Conservation (phyloP, 208 protist species). For the Trypanosoma avium region DNA sequence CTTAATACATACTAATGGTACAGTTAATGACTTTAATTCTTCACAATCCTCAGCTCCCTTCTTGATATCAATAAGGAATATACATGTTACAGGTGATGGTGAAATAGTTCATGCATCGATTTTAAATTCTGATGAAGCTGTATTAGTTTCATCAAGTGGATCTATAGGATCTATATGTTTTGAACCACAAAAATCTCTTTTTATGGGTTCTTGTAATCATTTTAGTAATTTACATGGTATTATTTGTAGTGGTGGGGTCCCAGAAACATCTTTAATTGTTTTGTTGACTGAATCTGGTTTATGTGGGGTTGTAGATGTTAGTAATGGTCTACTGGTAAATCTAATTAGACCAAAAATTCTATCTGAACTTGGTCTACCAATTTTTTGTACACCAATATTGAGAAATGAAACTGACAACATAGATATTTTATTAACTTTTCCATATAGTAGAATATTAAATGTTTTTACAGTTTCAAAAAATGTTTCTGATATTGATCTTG, state of each 20-base stretch:
- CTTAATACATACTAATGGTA: constrained; percentile 9
- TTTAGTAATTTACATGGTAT: constrained; percentile 14
- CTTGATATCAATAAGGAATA: constrained; percentile 14
- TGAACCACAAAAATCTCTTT: background rate
- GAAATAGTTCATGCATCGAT: constrained; percentile 23
- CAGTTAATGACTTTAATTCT: constrained; percentile 18
- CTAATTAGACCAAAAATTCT: background rate
- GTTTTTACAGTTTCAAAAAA: constrained; percentile 5
- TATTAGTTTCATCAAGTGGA: constrained; percentile 23
- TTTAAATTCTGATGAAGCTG: constrained; percentile 12
- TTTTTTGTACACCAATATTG: constrained; percentile 3
- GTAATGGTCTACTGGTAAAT: constrained; percentile 9
- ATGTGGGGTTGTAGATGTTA: constrained; percentile 24
- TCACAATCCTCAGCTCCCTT: background rate
- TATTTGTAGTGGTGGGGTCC: constrained; percentile 12
- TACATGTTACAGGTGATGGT: constrained; percentile 17
- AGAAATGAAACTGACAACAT: constrained; percentile 4
- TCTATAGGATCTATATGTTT: constrained; percentile 19
- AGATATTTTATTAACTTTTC: constrained; percentile 21
- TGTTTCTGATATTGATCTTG: background rate
- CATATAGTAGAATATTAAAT: background rate
- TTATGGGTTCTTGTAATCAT: constrained; percentile 4
- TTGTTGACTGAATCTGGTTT: constrained; percentile 17
- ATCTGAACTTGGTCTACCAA: constrained; percentile 6
- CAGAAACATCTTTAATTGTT: constrained; percentile 16